Evolutionary conservation across 1,284 basidiomycete genomes (phyloP), one percentile per base, ranked within the genome.

Genomic region (Microbotryum violaceum): DNA sequence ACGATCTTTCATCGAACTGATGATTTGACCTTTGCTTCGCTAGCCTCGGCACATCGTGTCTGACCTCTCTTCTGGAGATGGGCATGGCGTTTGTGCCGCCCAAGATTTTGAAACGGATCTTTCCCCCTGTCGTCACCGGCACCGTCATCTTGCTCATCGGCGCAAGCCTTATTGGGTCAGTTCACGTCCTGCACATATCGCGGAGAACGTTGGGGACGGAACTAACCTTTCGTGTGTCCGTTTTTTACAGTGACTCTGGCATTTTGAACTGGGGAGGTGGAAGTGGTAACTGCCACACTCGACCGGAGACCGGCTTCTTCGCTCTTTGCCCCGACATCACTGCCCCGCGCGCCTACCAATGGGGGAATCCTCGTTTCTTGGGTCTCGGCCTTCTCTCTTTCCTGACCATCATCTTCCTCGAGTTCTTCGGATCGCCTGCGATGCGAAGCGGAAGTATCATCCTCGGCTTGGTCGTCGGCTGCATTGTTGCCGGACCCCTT

Each of bases 301-400:
- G 82, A 20, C 86, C 86, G 1, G 77, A 77, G 4, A 82, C 79
- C 12, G 86, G 86, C 0, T 80, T 85, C 56, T 89, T 85, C 73
- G 73, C 77, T 60, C 77, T 88, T 1, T 91, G 88, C 70, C 88
- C 85, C 0, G 84, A 80, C 29, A 86, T 82, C 52, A 75, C 76
- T 48, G 86, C 87, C 1, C 86, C 86, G 3, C 77, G 77, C 18
- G 56, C 56, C 6, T 44, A 31, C 18, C 31, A 49, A 25, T 89
- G 86, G 86, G 87, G 88, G 20, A 86, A 85, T 0, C 84, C 87
- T 0, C 81, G 89, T 70, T 89, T 88, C 75, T 85, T 91, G 53
- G 88, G 89, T 3, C 82, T 92, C 42, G 90, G 89, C 0, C 91
- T 92, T 79, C 78, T 91, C 23, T 85, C 84, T 0, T 91, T 91